Base-by-base conservation (phyloP, 495 filamentous ascomycete genomes). In the Gamarada debralockiae region DNA sequence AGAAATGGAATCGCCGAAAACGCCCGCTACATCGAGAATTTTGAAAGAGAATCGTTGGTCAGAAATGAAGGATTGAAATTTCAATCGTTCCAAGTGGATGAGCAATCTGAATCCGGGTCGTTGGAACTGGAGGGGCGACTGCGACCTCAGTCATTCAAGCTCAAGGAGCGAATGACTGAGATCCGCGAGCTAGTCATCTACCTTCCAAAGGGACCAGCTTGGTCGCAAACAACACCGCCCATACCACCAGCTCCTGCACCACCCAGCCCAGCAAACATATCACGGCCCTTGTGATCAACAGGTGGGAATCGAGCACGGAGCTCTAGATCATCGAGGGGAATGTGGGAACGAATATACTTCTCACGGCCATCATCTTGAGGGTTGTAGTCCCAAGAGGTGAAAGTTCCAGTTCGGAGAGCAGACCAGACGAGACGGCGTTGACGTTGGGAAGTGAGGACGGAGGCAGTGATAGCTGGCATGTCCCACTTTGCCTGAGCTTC, bases 381-480 rank as follows among this genome's bases (percentile, higher is more conserved):
- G 67, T 90, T 78, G 62, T 81, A 86, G 61, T 96, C 90, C 90
- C 90, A 96, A 55, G 76, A 73, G 0, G 76, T 76, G 25, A 82
- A 87, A 24, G 70, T 70, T 31, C 90, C 90, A 67, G 81, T 71
- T 56, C 79, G 83, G 54, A 95, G 68, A 4, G 90, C 88, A 17
- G 73, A 76, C 81, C 87, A 91, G 23, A 87, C 85, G 5, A 93
- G 65, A 23, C 81, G 73, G 10, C 90, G 75, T 38, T 79, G 79
- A 10, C 89, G 79, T 72, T 96, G 90, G 34, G 82, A 86, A 14
- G 68, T 57, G 20, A 92, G 60, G 0, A 92, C 89, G 23, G 86
- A 75, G 33, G 76, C 59, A 15, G 81, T 84, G 57, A 96, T 90
- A 31, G 67, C 66, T 31, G 81, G 74, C 58, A 95, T 79, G 51